Base-by-base conservation (phyloP, 148 eudicot species). In the Simmondsia chinensis region DNA sequence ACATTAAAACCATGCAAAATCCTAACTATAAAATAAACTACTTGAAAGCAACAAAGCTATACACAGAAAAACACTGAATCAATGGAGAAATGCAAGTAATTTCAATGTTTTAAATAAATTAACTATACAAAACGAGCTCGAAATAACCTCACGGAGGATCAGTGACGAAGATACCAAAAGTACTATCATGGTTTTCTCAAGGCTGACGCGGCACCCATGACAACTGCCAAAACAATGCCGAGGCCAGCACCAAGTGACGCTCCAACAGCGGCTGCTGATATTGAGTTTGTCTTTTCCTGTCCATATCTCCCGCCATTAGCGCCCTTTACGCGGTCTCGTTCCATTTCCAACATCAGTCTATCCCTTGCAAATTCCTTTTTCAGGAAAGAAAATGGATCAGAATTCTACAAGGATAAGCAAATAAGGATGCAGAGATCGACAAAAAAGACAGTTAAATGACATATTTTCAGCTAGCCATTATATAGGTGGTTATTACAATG, bases 121-220 rank as follows among this genome's bases (percentile, higher is more conserved):
- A n/a, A n/a, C n/a, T n/a, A n/a, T n/a, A n/a, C n/a, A n/a, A n/a
- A n/a, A n/a, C n/a, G n/a, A n/a, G n/a, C n/a, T n/a, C n/a, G n/a
- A n/a, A n/a, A n/a, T n/a, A n/a, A n/a, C n/a, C n/a, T n/a, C n/a
- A n/a, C n/a, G n/a, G n/a, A n/a, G n/a, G n/a, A n/a, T n/a, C 23
- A 9, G 27, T 32, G 20, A 29, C 6, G 15, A 22, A 43, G 5
- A 27, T 16, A 22, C 17, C 36, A 24, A 11, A 19, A 24, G 26
- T 10, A 4, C 50, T 52, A 20, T 81, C 68, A 89, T 29, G 99
- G 99, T 66, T 91, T 91, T 62, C 99, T 76, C 63, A 85, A 68
- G 43, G 94, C 95, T 40, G 99, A 85, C 49, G 95, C 99, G 14
- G 99, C 99, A 57, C 99, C 95, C 94, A 91, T 69, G 30, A 86